Conservation (phyloP, 139 green algal genomes). For the Chlamydomonas eustigma region DNA sequence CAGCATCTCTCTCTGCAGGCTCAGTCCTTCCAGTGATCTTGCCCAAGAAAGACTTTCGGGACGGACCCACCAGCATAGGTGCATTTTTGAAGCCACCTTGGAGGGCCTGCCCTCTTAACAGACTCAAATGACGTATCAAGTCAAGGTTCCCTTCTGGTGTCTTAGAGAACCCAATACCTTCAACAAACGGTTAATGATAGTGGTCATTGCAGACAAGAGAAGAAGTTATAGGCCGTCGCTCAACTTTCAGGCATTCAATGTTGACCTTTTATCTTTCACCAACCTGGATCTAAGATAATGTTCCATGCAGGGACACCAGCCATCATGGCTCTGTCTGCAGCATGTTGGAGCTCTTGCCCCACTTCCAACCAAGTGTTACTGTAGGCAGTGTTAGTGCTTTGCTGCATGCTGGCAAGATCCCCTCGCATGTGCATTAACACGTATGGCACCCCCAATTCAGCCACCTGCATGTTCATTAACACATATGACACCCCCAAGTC, state of each 20-base stretch:
- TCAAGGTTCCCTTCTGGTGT: slow-evolving; percentile 53
- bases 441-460: slow-evolving; percentile 77
- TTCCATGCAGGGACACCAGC: slow-evolving; percentile 82
- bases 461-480: slow-evolving; percentile 93
- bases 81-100: background rate
- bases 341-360: slow-evolving; percentile 53
- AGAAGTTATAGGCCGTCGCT: too few species aligned
- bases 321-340: slow-evolving; percentile 47
- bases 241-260: background rate
- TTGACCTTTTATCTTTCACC: background rate
- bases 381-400: slow-evolving; percentile 54
- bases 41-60: slow-evolving; percentile 59
- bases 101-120: slow-evolving; percentile 30
- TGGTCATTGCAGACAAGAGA: too few species aligned
- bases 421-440: slow-evolving; percentile 96
- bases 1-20: slow-evolving; percentile 43
- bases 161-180: slow-evolving; percentile 92
- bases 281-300: slow-evolving; percentile 82
- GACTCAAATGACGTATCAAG: slow-evolving; percentile 58
- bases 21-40: slow-evolving; percentile 2
- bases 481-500: slow-evolving; percentile 82
- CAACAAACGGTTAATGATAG: background rate
- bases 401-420: slow-evolving; percentile 75
- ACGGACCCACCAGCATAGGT: slow-evolving; percentile 75
- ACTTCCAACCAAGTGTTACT: slow-evolving; percentile 58